Evolutionary conservation across 1,284 basidiomycete species (phyloP).

Genomic region (Ustilago hordei): DNA sequence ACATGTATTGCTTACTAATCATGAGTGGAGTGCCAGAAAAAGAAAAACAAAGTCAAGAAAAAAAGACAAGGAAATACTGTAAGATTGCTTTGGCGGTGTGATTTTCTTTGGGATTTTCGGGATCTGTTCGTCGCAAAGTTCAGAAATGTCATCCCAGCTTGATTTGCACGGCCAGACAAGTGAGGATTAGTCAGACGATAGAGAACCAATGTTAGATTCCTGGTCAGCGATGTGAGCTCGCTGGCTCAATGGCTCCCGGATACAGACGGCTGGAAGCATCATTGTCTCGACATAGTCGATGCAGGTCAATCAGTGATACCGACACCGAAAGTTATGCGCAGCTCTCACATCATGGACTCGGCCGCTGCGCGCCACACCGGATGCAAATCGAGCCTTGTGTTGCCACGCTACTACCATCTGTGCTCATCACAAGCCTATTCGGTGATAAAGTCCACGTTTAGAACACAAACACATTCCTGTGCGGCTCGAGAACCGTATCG

Average conservation of each 20-base stretch:
- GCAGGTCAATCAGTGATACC: conserved; percentile 3
- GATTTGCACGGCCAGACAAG: too few species aligned
- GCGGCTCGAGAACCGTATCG: not conserved
- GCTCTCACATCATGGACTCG: not conserved
- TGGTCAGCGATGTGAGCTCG: too few species aligned
- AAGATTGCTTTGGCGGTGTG: not conserved
- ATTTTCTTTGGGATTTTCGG: not conserved
- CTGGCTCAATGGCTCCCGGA: too few species aligned
- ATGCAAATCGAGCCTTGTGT: not conserved
- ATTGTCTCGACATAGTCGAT: not conserved
- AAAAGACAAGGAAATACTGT: not conserved
- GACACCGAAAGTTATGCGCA: not conserved
- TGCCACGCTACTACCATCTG: not conserved
- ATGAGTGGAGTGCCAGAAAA: too few species aligned
- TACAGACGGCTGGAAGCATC: too few species aligned
- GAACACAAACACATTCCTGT: not conserved
- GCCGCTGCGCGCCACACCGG: not conserved
- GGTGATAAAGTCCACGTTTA: not conserved
- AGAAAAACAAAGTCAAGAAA: not conserved
- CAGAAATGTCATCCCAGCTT: not conserved
- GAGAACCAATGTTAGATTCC: too few species aligned
- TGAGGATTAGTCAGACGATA: too few species aligned
- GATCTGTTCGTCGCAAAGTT: conserved; percentile 5
- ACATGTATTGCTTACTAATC: too few species aligned
- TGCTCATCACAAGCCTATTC: not conserved